Evolutionary conservation across 2,329 filamentous ascomycete genomes (phyloP).

Genomic region (Stemphylium vesicarium): DNA sequence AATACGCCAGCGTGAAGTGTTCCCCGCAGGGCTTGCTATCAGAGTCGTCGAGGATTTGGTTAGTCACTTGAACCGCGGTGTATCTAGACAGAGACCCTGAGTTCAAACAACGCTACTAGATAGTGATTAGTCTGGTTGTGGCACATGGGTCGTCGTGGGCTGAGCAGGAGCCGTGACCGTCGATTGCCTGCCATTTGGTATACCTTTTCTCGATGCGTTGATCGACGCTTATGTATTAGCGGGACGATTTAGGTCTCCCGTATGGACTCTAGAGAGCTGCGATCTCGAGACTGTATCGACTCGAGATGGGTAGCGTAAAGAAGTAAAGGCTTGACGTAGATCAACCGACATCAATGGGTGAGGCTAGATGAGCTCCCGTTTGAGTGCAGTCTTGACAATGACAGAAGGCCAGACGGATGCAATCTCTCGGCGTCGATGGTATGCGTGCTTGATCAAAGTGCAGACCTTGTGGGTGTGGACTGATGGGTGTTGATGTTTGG

Average conservation of each 20-base stretch:
- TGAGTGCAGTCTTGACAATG: conserved; percentile 21
- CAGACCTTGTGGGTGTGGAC: conserved; percentile 26
- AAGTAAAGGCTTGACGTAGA: conserved; percentile 60
- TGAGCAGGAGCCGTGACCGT: conserved; percentile 40
- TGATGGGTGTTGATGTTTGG: conserved; percentile 32
- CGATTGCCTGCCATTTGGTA: conserved; percentile 44
- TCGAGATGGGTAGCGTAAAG: conserved; percentile 62
- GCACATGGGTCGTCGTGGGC: conserved; percentile 28
- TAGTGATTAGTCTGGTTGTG: conserved; percentile 43
- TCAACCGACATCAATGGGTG: conserved; percentile 65
- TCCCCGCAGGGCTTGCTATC: conserved; percentile 27
- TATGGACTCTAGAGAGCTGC: conserved; percentile 63
- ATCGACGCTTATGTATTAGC: conserved; percentile 47
- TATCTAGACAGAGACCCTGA: conserved; percentile 31
- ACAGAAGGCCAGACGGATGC: conserved; percentile 24
- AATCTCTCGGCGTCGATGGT: conserved; percentile 27
- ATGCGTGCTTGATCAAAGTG: conserved; percentile 28
- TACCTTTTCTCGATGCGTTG: conserved; percentile 42
- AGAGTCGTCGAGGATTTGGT: conserved; percentile 25
- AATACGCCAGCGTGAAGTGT: conserved; percentile 51
- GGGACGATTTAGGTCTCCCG: conserved; percentile 58
- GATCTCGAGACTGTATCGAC: conserved; percentile 63
- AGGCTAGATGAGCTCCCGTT: conserved; percentile 39
- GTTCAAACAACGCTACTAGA: conserved; percentile 46
- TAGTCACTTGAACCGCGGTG: conserved; percentile 44